phyloP scores from a whole-genome alignment of 768 basidiomycete genomes.

The Pulveroboletus frians region DNA sequence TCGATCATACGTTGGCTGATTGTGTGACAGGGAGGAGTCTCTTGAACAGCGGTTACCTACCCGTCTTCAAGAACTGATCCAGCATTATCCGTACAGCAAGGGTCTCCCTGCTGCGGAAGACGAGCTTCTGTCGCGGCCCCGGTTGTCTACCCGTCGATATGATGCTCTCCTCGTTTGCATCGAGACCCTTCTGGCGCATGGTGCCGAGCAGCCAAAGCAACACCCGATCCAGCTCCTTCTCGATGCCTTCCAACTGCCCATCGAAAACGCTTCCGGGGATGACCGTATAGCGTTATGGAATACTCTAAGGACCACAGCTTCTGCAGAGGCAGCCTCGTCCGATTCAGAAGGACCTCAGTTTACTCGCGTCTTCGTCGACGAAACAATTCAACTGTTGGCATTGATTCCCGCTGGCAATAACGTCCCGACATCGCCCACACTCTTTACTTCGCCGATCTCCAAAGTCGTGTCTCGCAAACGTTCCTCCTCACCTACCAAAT shows the following conservation, averaged over 20 bases:
- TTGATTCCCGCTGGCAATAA: conserved; percentile 43
- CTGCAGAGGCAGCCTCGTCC: conserved; percentile 23
- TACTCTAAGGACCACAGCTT: conserved; percentile 42
- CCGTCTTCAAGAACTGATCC: conserved; percentile 65
- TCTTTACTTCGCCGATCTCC: conserved; percentile 34
- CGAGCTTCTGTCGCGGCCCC: conserved; percentile 54
- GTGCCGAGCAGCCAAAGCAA: conserved; percentile 35
- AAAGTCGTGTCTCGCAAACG: conserved; percentile 26
- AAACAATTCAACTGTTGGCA: conserved; percentile 51
- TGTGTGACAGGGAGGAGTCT: conserved; percentile 49
- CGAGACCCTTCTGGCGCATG: conserved; percentile 45
- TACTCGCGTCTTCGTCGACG: conserved; percentile 59
- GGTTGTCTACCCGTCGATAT: conserved; percentile 60
- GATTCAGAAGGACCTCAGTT: conserved; percentile 36
- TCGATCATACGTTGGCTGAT: conserved; percentile 4
- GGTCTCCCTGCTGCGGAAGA: conserved; percentile 29
- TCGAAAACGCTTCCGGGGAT: conserved; percentile 30
- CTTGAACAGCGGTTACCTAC: conserved; percentile 53
- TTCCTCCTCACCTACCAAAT: conserved; percentile 28
- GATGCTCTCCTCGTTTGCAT: conserved; percentile 66
- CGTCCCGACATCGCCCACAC: conserved; percentile 25
- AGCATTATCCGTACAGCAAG: conserved; percentile 58
- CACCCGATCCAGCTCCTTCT: conserved; percentile 57
- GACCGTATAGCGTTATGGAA: conserved; percentile 49
- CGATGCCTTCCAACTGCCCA: conserved; percentile 50